These are phyloP conservation scores for Rhododendron ovatum DNA, from an alignment of 148 eudicot genomes.

Conservation along the genomic window DNA sequence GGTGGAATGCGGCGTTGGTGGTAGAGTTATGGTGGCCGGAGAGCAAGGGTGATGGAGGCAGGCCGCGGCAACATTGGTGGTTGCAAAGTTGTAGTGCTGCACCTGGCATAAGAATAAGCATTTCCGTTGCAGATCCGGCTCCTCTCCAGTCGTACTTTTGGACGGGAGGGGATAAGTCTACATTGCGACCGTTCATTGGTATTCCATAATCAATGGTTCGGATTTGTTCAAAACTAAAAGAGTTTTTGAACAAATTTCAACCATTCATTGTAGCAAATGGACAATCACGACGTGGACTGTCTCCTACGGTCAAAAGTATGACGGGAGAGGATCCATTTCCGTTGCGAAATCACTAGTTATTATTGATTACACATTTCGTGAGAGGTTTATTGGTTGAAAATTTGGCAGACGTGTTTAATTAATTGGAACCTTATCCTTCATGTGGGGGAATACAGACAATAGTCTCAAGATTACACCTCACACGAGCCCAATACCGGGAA, in stretches of 20 bases:
- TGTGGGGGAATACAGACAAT: background rate
- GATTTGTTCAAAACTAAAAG: too few species aligned
- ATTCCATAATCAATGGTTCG: too few species aligned
- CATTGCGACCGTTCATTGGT: too few species aligned
- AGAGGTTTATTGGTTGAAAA: background rate
- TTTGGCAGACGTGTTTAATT: background rate
- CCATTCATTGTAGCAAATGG: too few species aligned
- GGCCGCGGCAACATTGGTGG: background rate
- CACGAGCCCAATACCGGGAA: background rate
- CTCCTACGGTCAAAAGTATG: too few species aligned
- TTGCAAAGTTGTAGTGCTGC: too few species aligned
- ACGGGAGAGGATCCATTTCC: too few species aligned
- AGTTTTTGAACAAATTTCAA: too few species aligned
- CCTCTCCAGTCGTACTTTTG: too few species aligned
- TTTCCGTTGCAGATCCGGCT: too few species aligned
- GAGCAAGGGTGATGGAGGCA: background rate
- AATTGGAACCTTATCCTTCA: background rate
- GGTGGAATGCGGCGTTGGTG: background rate
- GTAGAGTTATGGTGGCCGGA: background rate
- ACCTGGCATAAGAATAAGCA: background rate
- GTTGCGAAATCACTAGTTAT: background rate
- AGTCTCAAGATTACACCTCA: background rate
- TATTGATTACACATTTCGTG: background rate
- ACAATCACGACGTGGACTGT: too few species aligned
- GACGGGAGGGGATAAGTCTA: too few species aligned